Evolutionary conservation across 176 grass and related monocot species (phyloP), one percentile per base, ranked within the genome.

Genomic region (Musa troglodytarum): DNA sequence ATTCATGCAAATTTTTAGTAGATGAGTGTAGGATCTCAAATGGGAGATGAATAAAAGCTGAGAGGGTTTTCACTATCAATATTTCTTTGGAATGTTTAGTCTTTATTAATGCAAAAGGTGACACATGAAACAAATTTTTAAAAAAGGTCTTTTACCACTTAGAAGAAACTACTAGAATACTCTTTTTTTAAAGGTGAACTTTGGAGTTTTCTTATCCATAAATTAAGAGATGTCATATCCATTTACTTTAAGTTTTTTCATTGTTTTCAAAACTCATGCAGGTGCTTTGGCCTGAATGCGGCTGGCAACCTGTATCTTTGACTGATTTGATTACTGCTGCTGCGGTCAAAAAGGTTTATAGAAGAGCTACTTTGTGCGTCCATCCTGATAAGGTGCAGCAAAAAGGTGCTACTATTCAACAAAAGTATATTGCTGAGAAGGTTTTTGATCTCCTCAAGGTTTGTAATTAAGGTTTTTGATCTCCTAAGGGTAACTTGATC

Each of bases 381-480:
- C 75, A 77, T 77, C 75, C 75, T 25, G 75, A 77, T 53, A 77
- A 77, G 13, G 59, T 77, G 8, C 75, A 77, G 26, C 75, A 77
- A 11, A 77, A 65, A n/a, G 75, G 75, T 53, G 75, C 75, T 25
- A 65, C 34, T 17, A 20, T 65, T 52, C 75, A 77, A 52, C 75
- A 77, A 65, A 77, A 77, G 43, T 77, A 77, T 16, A 77, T 77
- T 17, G 75, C 75, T 10, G 75, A 77, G 34, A 77, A 77, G 58
- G 75, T 77, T 65, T 77, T 77, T 77, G 75, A 77, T 65, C 58
- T 77, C 61, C 61, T 77, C 13, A 63, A 77, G 75, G 75, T 77
- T 51, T 52, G 58, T 52, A 51, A 52, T 65, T 12, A 22, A 22
- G 22, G 22, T 22, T 22, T 22, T 22, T 22, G 22, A 22, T 22